These are phyloP conservation scores for Atalantia buxifolia DNA, from an alignment of 345 rosid species.

Conservation along the genomic window DNA sequence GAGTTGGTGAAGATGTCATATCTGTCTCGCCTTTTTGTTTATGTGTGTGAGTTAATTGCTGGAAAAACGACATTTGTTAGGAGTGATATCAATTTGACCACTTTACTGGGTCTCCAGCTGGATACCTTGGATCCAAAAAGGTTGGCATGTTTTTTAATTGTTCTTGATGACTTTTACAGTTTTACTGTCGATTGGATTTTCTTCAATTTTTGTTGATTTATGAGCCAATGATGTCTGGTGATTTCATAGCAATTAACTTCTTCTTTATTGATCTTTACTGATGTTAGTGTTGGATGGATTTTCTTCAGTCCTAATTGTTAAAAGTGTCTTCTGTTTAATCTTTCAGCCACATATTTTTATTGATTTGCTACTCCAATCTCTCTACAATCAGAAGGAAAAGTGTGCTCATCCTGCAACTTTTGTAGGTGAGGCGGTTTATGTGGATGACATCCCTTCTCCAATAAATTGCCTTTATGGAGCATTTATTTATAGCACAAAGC, in stretches of 20 bases:
- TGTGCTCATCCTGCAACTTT: constrained; percentile 16
- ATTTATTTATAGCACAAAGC: constrained; percentile 73
- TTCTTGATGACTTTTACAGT: not conserved
- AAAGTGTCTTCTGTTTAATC: not conserved
- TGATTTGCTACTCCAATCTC: not conserved
- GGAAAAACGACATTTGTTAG: not conserved
- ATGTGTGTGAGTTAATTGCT: not conserved
- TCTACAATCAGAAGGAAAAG: not conserved
- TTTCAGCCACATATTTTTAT: not conserved
- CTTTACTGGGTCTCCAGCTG: not conserved
- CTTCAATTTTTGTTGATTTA: not conserved
- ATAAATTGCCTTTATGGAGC: constrained; percentile 75
- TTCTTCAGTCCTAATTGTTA: not conserved
- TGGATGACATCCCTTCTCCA: constrained; percentile 92
- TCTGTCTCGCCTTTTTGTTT: not conserved
- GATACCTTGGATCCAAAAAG: not conserved
- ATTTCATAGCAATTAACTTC: not conserved
- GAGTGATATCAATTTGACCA: too few species aligned
- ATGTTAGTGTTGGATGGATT: not conserved
- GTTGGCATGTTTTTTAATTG: not conserved
- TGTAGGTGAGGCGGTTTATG: constrained; percentile 89
- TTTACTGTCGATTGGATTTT: not conserved
- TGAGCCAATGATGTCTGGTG: not conserved
- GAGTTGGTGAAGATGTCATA: too few species aligned
- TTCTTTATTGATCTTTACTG: not conserved